Percentiles rank a stretch among this genome's conserved stretches.
Conservation (phyloP, 208 protist genomes). For the Leishmania mexicana region DNA sequence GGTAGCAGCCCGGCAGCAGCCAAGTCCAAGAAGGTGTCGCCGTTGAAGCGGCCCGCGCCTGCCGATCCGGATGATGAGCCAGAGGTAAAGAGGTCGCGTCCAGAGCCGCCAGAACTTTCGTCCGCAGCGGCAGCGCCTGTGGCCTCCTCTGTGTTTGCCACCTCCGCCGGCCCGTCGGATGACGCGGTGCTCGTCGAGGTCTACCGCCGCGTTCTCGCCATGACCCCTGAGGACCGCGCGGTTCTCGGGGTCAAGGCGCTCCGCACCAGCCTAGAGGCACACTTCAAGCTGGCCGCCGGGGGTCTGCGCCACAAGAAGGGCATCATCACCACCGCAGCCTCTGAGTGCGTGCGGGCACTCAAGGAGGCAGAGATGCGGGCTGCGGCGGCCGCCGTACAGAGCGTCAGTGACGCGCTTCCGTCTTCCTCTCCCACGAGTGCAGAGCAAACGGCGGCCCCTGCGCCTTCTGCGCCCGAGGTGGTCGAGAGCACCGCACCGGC, state of each 20-base stretch:
- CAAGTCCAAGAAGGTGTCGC: constrained; percentile 4
- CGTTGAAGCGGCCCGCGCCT: neutral
- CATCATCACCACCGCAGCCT: constrained; percentile 64
- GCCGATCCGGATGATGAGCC: constrained; percentile 5
- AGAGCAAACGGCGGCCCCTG: neutral
- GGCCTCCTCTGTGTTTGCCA: neutral
- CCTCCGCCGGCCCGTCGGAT: constrained; percentile 31
- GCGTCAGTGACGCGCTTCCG: neutral
- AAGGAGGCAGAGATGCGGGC: constrained; percentile 55
- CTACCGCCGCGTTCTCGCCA: constrained; percentile 65
- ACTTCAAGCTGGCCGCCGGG: constrained; percentile 44
- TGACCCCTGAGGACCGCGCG: constrained; percentile 49
- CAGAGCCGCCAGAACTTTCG: neutral
- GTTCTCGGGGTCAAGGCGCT: constrained; percentile 68
- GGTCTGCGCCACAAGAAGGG: constrained; percentile 59
- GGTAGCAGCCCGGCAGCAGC: neutral
- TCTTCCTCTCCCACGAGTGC: neutral
- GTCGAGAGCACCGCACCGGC: neutral
- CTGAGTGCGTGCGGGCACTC: constrained; percentile 68
- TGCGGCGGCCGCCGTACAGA: constrained; percentile 1
- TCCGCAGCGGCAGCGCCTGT: neutral
- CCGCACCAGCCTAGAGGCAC: constrained; percentile 55
- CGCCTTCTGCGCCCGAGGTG: neutral
- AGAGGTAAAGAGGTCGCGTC: constrained; percentile 1
- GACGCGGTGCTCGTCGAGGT: constrained; percentile 68